Evolutionary conservation across 78 protist genomes (phyloP), one percentile per base, ranked within the genome.

Genomic region (Acrasis kona): DNA sequence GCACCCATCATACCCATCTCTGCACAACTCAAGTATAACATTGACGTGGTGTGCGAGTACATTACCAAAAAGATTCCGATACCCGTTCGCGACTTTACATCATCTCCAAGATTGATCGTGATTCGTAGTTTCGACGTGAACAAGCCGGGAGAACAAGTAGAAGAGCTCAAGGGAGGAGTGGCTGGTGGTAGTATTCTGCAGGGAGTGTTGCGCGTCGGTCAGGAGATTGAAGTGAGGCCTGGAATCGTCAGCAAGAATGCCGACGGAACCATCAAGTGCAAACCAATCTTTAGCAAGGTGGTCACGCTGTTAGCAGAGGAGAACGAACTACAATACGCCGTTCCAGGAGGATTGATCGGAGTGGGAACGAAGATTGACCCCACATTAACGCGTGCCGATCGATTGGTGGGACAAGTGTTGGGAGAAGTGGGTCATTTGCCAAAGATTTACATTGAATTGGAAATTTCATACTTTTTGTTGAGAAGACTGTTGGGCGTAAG

Each of bases 321-420:
- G 38, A 97, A 96, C 84, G 86, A 77, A 32, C 91, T 98, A 30
- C 81, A 85, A 76, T 96, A 70, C 74, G 99, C 99, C 74, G 97
- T 97, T 28, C 99, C 99, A 32, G 99, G 99, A 12, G 99, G 99
- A 19, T 78, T 98, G 41, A 98, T 98, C 79, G 99, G 99, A 79
- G 97, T 98, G 19, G 99, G 99, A 37, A 97, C 99, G 38, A 69
- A 79, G 69, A 92, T 98, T 79, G 99, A 98, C 87, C 99, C 99
- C 42, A 83, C 92, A 3, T 89, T 92, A 50, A 91, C 98, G 65
- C 87, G 99, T 27, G 94, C 96, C 12, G 98, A 98, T 66, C 90
- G 98, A 9, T 85, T 97, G 10, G 99, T 96, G 40, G 99, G 99
- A 19, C 93, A 93, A 69, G 97, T 97, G 50, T 84, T 95, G 67